Evolutionary conservation across 352 stramenopile genomes (phyloP).

Genomic region (Phytophthora pini): DNA sequence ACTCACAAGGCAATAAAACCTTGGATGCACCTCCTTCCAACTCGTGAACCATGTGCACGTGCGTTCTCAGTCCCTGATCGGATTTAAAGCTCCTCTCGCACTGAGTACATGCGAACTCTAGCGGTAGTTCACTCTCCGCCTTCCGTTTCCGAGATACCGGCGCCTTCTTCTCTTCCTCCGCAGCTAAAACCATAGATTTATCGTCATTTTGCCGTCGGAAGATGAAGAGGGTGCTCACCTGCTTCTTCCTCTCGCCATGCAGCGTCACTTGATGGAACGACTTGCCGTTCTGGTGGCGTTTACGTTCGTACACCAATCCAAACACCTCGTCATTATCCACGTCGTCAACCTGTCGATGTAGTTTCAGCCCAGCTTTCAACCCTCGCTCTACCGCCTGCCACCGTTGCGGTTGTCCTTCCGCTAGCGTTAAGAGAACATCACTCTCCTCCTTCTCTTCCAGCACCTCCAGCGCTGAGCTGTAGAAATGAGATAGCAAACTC

Average conservation of each 20-base stretch:
- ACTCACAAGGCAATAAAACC: constrained; percentile 41
- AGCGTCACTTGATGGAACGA: constrained; percentile 85
- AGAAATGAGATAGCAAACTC: constrained; percentile 93
- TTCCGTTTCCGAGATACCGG: constrained; percentile 45
- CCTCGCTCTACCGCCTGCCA: constrained; percentile 77
- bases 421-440: constrained; percentile 72
- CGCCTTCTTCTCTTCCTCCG: neutral
- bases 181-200: too few species aligned
- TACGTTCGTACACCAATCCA: constrained; percentile 73
- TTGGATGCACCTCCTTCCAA: constrained; percentile 38
- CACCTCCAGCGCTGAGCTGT: constrained; percentile 66
- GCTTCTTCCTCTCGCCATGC: constrained; percentile 69
- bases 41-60: constrained; percentile 89
- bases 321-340: constrained; percentile 46
- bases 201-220: constrained; percentile 34
- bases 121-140: constrained; percentile 31
- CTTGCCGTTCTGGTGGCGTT: constrained; percentile 89
- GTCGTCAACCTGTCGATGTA: constrained; percentile 59
- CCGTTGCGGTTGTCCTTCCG: constrained; percentile 74
- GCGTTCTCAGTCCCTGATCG: constrained; percentile 72
- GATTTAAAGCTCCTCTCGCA: constrained; percentile 78
- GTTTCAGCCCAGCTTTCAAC: constrained; percentile 39
- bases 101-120: constrained; percentile 51
- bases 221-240: constrained; percentile 74
- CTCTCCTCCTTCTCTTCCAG: constrained; percentile 28